phyloP scores from a whole-genome alignment of 306 rosid genomes.

The Cucumis hystrix region DNA sequence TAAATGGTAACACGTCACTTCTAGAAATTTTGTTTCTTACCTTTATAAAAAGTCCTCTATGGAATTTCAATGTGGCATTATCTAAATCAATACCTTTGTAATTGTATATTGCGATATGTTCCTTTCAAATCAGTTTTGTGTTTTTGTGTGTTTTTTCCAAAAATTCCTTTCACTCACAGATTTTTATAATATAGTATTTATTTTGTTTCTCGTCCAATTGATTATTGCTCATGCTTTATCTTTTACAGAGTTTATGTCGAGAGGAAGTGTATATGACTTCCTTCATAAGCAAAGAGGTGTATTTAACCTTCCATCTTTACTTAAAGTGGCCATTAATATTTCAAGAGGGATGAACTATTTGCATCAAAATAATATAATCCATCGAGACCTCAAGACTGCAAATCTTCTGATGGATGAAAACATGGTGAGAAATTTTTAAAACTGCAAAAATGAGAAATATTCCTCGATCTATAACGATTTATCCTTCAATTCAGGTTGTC shows the following conservation, averaged over 20 bases:
- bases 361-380: conserved; percentile 97
- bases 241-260: conserved; percentile 85
- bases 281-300: conserved; percentile 86
- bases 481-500: conserved; percentile 51
- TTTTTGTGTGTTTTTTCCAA: neutral
- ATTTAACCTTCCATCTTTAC: conserved; percentile 85
- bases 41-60: neutral
- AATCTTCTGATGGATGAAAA: conserved; percentile 99
- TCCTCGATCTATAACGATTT: neutral
- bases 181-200: neutral
- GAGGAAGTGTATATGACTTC: conserved; percentile 89
- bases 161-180: neutral
- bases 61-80: neutral
- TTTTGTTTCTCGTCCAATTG: neutral
- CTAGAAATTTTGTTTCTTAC: neutral
- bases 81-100: neutral
- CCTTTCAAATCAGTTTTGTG: neutral
- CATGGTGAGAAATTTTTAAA: conserved; percentile 46
- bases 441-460: conserved; percentile 1
- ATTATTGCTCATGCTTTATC: conserved; percentile 23
- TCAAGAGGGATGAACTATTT: conserved; percentile 95
- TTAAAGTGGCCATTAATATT: conserved; percentile 85
- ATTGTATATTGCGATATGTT: neutral
- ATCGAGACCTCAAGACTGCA: conserved; percentile 99
- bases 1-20: neutral